Percentiles rank a stretch among this genome's conserved stretches.
Conservation (phyloP, 1,139 yeast genomes). For the Geotrichum restrictum region DNA sequence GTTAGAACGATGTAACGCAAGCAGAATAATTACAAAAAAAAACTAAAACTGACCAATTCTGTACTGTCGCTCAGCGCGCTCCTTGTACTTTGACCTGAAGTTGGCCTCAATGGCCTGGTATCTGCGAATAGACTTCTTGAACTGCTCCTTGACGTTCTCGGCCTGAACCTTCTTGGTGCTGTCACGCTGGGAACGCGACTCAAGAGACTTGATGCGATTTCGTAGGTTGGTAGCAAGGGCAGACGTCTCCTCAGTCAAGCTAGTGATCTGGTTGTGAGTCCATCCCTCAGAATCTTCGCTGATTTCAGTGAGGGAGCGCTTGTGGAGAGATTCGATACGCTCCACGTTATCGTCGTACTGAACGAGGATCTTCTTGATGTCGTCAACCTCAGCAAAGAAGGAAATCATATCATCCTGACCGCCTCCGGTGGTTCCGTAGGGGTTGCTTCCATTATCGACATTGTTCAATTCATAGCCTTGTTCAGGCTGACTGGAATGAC, state of each 20-base stretch:
- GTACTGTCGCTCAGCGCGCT: constrained; percentile 90
- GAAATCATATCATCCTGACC: constrained; percentile 57
- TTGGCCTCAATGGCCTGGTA: constrained; percentile 84
- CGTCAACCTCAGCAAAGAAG: constrained; percentile 80
- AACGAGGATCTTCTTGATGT: constrained; percentile 73
- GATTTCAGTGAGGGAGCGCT: constrained; percentile 77
- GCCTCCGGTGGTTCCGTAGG: constrained; percentile 18
- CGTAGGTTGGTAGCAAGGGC: constrained; percentile 73
- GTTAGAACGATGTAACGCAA: constrained; percentile 3
- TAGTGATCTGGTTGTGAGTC: constrained; percentile 72
- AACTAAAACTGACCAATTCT: constrained; percentile 45
- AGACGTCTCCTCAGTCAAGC: constrained; percentile 72
- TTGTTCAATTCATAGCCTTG: constrained; percentile 17
- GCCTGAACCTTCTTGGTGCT: constrained; percentile 85
- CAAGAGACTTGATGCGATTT: constrained; percentile 69
- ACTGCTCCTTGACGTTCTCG: constrained; percentile 80
- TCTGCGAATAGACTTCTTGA: constrained; percentile 79
- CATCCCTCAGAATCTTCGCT: constrained; percentile 74
- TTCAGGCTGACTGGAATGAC: constrained; percentile 9
- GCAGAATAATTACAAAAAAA: not conserved
- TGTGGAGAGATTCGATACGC: constrained; percentile 76
- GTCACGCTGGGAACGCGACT: constrained; percentile 65
- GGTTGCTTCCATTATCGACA: constrained; percentile 5
- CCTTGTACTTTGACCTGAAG: constrained; percentile 77
- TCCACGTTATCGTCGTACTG: constrained; percentile 75